Evolutionary conservation across 2,329 filamentous ascomycete species (phyloP).

Genomic region (Cladosporium sp.): DNA sequence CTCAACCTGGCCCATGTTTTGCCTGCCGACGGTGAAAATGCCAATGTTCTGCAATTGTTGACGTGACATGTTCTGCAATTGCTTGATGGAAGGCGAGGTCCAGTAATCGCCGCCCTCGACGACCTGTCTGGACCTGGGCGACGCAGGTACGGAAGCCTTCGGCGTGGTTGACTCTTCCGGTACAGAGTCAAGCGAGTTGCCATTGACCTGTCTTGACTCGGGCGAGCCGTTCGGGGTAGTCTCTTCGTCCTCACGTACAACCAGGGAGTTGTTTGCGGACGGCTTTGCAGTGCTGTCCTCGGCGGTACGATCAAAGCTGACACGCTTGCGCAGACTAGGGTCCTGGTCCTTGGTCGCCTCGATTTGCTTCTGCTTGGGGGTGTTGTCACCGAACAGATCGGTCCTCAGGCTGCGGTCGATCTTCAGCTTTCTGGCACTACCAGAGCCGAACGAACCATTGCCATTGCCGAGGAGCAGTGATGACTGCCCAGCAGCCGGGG

Average conservation of each 20-base stretch:
- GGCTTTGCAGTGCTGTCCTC: constrained; percentile 31
- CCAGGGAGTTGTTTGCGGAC: constrained; percentile 41
- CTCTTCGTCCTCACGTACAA: constrained; percentile 43
- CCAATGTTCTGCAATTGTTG: constrained; percentile 70
- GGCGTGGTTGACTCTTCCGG: constrained; percentile 8
- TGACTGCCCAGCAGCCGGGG: constrained; percentile 6
- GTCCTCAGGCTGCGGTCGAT: constrained; percentile 84
- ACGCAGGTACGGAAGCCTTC: constrained; percentile 23
- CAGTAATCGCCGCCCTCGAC: constrained; percentile 71
- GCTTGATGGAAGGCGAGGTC: constrained; percentile 71
- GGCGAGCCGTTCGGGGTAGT: constrained; percentile 10
- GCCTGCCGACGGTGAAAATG: constrained; percentile 76
- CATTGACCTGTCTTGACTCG: constrained; percentile 38
- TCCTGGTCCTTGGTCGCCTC: constrained; percentile 29
- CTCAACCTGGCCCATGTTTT: constrained; percentile 73
- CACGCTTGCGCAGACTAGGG: constrained; percentile 63
- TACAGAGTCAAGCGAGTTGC: constrained; percentile 5
- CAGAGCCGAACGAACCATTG: constrained; percentile 62
- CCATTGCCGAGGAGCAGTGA: constrained; percentile 12
- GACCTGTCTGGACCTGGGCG: constrained; percentile 33
- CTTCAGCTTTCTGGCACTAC: constrained; percentile 81
- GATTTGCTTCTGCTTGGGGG: constrained; percentile 15
- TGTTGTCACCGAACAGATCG: constrained; percentile 50
- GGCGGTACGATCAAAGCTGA: constrained; percentile 76
- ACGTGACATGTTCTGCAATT: constrained; percentile 74